Percentiles rank a stretch among this genome's conserved stretches.
Evolutionary conservation across 2,329 filamentous ascomycete genomes (phyloP).

Genomic region (Colletotrichum sidae): DNA sequence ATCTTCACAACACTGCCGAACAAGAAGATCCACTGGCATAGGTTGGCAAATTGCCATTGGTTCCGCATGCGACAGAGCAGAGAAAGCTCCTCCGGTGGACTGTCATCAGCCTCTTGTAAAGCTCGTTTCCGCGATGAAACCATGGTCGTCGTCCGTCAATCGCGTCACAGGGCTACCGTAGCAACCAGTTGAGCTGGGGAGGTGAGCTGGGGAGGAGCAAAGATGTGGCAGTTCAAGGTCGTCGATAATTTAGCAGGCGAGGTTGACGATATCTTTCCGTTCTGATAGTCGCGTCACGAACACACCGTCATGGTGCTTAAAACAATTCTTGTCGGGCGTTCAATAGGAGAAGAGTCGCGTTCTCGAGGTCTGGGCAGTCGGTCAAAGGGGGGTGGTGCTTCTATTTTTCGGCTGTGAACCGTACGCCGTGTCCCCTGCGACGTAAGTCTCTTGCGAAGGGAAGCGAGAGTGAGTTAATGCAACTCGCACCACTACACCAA

Average conservation of each 20-base stretch:
- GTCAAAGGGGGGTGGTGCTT: no score
- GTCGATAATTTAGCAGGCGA: neutral
- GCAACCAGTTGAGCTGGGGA: no score
- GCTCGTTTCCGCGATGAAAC: slow-evolving; percentile 61
- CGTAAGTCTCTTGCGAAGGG: no score
- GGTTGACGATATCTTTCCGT: neutral
- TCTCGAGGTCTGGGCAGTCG: neutral
- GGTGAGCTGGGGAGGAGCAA: no score
- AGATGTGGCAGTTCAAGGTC: neutral
- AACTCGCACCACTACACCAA: no score
- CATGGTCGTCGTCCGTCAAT: slow-evolving; percentile 46
- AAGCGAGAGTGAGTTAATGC: no score
- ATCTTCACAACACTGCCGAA: slow-evolving; percentile 93
- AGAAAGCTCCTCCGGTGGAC: slow-evolving; percentile 45
- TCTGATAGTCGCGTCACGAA: slow-evolving; percentile 19
- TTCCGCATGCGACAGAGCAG: slow-evolving; percentile 79
- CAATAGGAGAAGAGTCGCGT: no score
- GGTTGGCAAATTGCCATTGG: slow-evolving; percentile 95
- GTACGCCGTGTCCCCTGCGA: no score
- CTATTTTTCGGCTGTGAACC: no score
- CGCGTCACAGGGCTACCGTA: no score
- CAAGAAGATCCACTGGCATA: slow-evolving; percentile 92
- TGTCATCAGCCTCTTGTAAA: slow-evolving; percentile 55
- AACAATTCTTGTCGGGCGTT: neutral
- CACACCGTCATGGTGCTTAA: slow-evolving; percentile 1